Evolutionary conservation across 345 rosid genomes (phyloP).

Genomic region (Rhodomyrtus tomentosa): DNA sequence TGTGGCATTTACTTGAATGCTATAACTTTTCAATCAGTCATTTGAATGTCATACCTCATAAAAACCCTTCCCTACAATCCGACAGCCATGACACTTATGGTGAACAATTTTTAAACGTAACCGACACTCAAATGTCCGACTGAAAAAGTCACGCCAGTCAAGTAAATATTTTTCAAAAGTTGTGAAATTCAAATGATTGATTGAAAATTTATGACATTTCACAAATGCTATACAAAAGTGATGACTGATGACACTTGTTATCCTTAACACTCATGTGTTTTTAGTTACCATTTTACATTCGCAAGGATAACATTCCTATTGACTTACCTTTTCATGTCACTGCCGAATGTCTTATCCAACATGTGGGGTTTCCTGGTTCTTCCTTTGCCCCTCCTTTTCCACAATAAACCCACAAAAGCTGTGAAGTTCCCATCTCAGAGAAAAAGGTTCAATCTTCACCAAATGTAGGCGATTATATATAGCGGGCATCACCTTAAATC

Average conservation of each 20-base stretch:
- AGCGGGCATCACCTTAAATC: neutral
- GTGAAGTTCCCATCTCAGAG: neutral
- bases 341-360: neutral
- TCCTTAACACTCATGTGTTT: neutral
- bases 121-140: neutral
- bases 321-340: neutral
- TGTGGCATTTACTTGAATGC: neutral
- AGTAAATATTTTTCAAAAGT: neutral
- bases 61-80: neutral
- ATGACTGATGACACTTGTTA: neutral
- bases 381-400: neutral
- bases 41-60: neutral
- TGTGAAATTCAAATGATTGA: neutral
- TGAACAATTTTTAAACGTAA: neutral
- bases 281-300: neutral
- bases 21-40: neutral
- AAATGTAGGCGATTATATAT: neutral
- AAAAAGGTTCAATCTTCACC: neutral
- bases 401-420: neutral
- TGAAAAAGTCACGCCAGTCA: neutral
- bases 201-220: neutral
- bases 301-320: neutral
- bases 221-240: rapidly evolving
- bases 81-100: neutral
- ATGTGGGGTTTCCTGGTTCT: neutral